Conservation (phyloP, 2,329 filamentous ascomycete species). For the Elsinoe fawcettii region DNA sequence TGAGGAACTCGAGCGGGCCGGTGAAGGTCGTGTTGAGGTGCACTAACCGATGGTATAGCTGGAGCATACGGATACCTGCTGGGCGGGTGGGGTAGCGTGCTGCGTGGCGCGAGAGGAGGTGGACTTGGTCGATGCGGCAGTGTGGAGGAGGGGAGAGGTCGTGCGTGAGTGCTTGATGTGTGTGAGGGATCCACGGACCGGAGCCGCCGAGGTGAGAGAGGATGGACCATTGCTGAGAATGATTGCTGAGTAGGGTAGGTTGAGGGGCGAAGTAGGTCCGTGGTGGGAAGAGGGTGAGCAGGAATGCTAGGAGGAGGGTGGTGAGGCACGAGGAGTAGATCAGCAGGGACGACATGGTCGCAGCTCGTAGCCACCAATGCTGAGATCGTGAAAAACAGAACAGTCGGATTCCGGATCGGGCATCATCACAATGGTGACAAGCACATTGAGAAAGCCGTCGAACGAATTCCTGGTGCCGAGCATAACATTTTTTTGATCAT, state of each 20-base stretch:
- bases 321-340: constrained; percentile 12
- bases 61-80: constrained; percentile 43
- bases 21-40: constrained; percentile 35
- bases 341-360: constrained; percentile 6
- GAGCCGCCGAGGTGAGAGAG: constrained; percentile 49
- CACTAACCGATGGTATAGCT: constrained; percentile 42
- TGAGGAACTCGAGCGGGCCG: constrained; percentile 48
- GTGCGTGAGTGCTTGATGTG: constrained; percentile 33
- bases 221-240: constrained; percentile 37
- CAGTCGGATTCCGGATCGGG: background rate
- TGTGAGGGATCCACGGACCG: constrained; percentile 48
- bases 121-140: constrained; percentile 50
- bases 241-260: background rate
- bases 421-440: background rate
- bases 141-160: constrained; percentile 39
- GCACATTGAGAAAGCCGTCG: background rate
- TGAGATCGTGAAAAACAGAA: background rate
- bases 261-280: constrained; percentile 9
- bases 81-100: constrained; percentile 50
- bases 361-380: background rate
- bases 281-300: constrained; percentile 9
- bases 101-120: constrained; percentile 53
- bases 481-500: constrained; percentile 2
- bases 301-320: constrained; percentile 6
- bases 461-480: background rate